phyloP scores from a whole-genome alignment of 2,329 filamentous ascomycete genomes.

The Arthrinium phaeospermum region DNA sequence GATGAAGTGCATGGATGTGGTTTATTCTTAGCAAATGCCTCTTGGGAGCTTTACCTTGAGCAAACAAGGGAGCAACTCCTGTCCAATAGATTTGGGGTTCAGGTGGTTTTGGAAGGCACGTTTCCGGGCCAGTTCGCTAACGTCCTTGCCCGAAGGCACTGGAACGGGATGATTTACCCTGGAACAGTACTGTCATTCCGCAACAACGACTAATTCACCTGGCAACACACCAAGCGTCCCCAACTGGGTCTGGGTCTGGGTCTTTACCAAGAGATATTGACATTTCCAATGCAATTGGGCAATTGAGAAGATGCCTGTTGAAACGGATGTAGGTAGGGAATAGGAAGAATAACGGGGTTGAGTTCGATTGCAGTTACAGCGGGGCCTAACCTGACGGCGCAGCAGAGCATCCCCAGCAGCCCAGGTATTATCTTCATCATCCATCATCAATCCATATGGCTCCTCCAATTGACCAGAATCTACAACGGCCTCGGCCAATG shows the following conservation, averaged over 20 bases:
- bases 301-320: not conserved
- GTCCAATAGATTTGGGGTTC: not conserved
- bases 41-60: not conserved
- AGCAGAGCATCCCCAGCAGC: not conserved
- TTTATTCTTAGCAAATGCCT: not conserved
- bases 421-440: not conserved
- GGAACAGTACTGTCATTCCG: not conserved
- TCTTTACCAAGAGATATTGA: not conserved
- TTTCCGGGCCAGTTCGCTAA: slow-evolving; percentile 7
- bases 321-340: not conserved
- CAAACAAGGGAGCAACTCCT: not conserved
- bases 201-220: not conserved
- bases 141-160: not conserved
- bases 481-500: not conserved
- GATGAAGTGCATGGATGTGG: not conserved
- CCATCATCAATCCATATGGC: not conserved
- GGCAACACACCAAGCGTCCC: not conserved
- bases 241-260: not conserved
- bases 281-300: not conserved
- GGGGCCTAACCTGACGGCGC: not conserved
- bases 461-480: not conserved
- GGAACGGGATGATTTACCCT: slow-evolving; percentile 5
- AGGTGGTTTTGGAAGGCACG: not conserved
- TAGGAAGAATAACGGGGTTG: too few species aligned
- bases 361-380: not conserved